These are phyloP conservation scores for Sphaceloma murrayae DNA, from an alignment of 2,329 filamentous ascomycete species.

Conservation along the genomic window DNA sequence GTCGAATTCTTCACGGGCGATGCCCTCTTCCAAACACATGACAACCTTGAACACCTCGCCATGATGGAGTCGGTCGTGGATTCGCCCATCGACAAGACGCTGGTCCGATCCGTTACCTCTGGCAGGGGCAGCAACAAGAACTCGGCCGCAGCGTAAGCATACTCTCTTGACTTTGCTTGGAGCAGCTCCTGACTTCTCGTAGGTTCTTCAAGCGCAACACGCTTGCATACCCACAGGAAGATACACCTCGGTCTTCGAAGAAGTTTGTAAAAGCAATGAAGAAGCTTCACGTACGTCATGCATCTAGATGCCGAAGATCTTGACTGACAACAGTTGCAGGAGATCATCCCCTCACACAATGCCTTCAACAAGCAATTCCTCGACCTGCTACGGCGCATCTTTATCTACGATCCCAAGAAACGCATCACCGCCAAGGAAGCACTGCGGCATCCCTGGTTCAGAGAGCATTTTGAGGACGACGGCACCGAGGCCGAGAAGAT, in stretches of 20 bases:
- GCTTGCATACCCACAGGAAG: constrained; percentile 53
- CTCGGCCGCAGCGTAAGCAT: constrained; percentile 46
- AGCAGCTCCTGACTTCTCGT: background rate
- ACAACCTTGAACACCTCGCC: constrained; percentile 57
- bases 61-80: constrained; percentile 60
- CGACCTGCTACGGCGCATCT: constrained; percentile 53
- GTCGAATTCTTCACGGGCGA: constrained; percentile 61
- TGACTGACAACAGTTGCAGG: no score
- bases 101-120: constrained; percentile 45
- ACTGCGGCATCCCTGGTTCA: constrained; percentile 58
- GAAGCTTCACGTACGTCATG: constrained; percentile 47
- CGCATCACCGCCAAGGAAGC: constrained; percentile 57
- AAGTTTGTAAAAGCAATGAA: constrained; percentile 64
- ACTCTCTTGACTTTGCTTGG: background rate
- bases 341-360: constrained; percentile 50
- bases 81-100: constrained; percentile 44
- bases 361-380: constrained; percentile 55
- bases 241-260: constrained; percentile 53
- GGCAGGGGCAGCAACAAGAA: constrained; percentile 42
- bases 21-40: constrained; percentile 58
- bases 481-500: constrained; percentile 38
- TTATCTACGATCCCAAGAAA: constrained; percentile 57
- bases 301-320: no score
- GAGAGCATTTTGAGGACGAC: constrained; percentile 54
- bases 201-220: constrained; percentile 35